These are phyloP conservation scores for Leccinum fibrillosum DNA, from an alignment of 768 basidiomycete genomes.

Conservation along the genomic window DNA sequence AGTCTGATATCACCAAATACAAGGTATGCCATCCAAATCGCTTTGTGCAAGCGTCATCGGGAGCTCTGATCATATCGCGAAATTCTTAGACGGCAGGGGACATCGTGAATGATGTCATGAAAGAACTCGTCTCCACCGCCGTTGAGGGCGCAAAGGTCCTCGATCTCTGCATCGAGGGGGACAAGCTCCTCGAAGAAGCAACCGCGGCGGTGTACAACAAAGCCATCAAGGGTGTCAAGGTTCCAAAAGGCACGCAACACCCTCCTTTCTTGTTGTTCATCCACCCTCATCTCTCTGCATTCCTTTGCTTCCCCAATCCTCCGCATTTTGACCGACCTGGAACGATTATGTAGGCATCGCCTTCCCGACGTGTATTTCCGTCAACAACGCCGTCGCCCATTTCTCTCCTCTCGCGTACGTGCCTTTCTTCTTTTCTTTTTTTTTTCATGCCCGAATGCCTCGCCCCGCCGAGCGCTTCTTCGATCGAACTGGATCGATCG, in stretches of 20 bases:
- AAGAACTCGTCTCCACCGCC: conserved; percentile 74
- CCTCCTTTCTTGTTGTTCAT: neutral
- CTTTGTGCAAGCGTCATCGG: conserved; percentile 11
- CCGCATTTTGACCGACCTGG: conserved; percentile 5
- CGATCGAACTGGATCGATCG: conserved; percentile 27
- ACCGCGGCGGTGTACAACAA: conserved; percentile 89
- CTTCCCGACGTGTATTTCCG: conserved; percentile 90
- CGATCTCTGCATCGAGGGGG: conserved; percentile 91
- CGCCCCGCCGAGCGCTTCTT: neutral
- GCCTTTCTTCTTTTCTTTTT: neutral
- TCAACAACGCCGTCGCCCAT: conserved; percentile 95
- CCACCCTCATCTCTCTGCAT: neutral
- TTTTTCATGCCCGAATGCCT: neutral
- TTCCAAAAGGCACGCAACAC: conserved; percentile 70
- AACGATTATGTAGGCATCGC: conserved; percentile 63
- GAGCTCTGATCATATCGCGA: conserved; percentile 7
- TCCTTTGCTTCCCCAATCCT: neutral
- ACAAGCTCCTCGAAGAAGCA: conserved; percentile 87
- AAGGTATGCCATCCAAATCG: conserved; percentile 48
- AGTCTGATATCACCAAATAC: conserved; percentile 83
- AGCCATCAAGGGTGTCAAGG: conserved; percentile 81
- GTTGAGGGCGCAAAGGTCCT: conserved; percentile 83
- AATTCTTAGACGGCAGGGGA: conserved; percentile 77
- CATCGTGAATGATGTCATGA: conserved; percentile 80
- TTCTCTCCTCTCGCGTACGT: conserved; percentile 94